Conservation (phyloP, 2,329 filamentous ascomycete genomes). For the Epichloe sibirici region DNA sequence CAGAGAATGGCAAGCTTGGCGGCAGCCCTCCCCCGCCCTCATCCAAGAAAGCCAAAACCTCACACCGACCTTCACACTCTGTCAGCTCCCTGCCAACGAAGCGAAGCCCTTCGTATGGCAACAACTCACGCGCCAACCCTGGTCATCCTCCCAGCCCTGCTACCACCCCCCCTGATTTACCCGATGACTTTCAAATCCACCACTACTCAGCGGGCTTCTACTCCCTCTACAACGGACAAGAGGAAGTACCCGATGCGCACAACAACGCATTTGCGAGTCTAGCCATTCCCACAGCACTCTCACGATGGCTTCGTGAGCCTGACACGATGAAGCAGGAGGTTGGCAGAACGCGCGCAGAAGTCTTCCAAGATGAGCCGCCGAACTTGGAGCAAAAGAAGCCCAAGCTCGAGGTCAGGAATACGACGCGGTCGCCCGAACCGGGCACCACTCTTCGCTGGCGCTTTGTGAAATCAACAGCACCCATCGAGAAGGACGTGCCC, state of each 20-base stretch:
- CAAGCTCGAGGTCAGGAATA: slow-evolving; percentile 38
- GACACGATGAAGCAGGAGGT: slow-evolving; percentile 56
- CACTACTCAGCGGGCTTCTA: slow-evolving; percentile 67
- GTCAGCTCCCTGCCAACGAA: slow-evolving; percentile 55
- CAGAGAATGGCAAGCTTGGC: slow-evolving; percentile 39
- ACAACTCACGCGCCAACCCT: slow-evolving; percentile 49
- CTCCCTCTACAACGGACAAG: slow-evolving; percentile 55
- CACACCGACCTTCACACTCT: slow-evolving; percentile 68
- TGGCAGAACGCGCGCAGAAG: slow-evolving; percentile 51
- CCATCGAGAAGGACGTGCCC: slow-evolving; percentile 44
- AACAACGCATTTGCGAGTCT: slow-evolving; percentile 73
- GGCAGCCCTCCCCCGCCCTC: slow-evolving; percentile 39
- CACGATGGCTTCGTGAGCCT: slow-evolving; percentile 66
- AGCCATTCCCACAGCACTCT: slow-evolving; percentile 60
- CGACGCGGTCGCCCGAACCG: slow-evolving; percentile 20
- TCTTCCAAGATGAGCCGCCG: slow-evolving; percentile 47
- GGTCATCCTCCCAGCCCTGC: slow-evolving; percentile 60
- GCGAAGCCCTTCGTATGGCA: slow-evolving; percentile 52
- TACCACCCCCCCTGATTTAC: slow-evolving; percentile 57
- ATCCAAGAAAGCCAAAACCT: slow-evolving; percentile 69
- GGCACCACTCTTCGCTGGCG: slow-evolving; percentile 52
- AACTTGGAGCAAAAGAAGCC: slow-evolving; percentile 31
- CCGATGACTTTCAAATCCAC: slow-evolving; percentile 51
- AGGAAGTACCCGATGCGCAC: slow-evolving; percentile 44
- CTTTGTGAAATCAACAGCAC: slow-evolving; percentile 39